Percentiles rank a stretch among this genome's conserved stretches.
Evolutionary conservation across 2,329 filamentous ascomycete species (phyloP).

Genomic region (Epichloe uncinata): DNA sequence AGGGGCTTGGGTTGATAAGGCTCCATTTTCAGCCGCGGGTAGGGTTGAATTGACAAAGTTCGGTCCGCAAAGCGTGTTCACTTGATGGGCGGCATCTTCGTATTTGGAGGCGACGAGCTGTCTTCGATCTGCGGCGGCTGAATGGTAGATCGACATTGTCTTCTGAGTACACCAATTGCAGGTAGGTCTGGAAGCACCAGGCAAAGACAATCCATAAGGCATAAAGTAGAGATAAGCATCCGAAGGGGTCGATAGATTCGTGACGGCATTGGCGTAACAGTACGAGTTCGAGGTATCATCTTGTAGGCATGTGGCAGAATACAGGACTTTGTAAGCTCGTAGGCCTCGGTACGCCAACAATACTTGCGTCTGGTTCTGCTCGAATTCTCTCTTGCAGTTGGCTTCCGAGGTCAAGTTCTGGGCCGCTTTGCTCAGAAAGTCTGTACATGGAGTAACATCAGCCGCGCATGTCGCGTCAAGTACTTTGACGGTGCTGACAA

Average conservation of each 20-base stretch:
- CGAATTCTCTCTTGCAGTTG: slow-evolving; percentile 62
- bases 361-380: slow-evolving; percentile 54
- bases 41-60: slow-evolving; percentile 45
- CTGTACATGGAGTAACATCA: slow-evolving; percentile 50
- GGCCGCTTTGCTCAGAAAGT: slow-evolving; percentile 52
- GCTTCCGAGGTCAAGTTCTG: slow-evolving; percentile 44
- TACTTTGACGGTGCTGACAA: slow-evolving; percentile 58
- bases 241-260: slow-evolving; percentile 55
- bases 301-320: slow-evolving; percentile 67
- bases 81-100: slow-evolving; percentile 51
- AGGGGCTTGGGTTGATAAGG: slow-evolving; percentile 7
- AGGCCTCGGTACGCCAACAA: slow-evolving; percentile 64
- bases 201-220: slow-evolving; percentile 61
- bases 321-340: slow-evolving; percentile 62
- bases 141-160: slow-evolving; percentile 71
- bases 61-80: slow-evolving; percentile 53
- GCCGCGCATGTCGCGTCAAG: slow-evolving; percentile 68
- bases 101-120: slow-evolving; percentile 61
- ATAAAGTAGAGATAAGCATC: slow-evolving; percentile 79
- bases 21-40: slow-evolving; percentile 20
- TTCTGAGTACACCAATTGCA: slow-evolving; percentile 66
- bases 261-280: slow-evolving; percentile 73
- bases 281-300: slow-evolving; percentile 54
- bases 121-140: slow-evolving; percentile 50
- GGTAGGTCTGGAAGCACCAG: slow-evolving; percentile 51